These are phyloP conservation scores for Penicillium aurantiogriseum DNA, from an alignment of 2,329 filamentous ascomycete genomes.

Conservation along the genomic window DNA sequence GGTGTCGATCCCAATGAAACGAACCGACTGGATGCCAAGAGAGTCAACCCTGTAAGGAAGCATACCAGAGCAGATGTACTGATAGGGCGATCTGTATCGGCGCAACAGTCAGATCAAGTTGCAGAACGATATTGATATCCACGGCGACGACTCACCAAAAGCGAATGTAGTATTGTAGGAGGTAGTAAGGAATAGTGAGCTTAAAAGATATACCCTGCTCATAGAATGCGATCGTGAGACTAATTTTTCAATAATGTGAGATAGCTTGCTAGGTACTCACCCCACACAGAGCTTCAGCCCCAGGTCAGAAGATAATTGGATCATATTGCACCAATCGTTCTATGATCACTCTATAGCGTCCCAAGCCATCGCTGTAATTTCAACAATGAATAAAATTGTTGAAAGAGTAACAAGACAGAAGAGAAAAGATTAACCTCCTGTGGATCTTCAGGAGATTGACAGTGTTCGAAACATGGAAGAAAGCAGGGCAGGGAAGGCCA, in stretches of 20 bases:
- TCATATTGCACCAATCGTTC: conserved; percentile 24
- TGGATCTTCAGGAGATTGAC: conserved; percentile 24
- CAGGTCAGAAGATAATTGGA: conserved; percentile 30
- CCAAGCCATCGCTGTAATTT: conserved; percentile 17
- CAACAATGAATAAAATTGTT: conserved; percentile 2
- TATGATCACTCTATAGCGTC: conserved; percentile 3
- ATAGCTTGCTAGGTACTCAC: conserved; percentile 23
- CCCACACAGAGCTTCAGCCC: conserved; percentile 35
- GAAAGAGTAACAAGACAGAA: conserved; percentile 3
- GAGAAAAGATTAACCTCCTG: conserved; percentile 7
- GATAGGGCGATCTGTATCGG: conserved; percentile 45
- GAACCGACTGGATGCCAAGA: conserved; percentile 40
- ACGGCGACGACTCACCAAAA: conserved; percentile 34
- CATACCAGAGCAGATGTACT: conserved; percentile 45
- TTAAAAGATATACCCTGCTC: conserved; percentile 34
- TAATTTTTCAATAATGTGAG: conserved; percentile 1
- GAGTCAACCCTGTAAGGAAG: conserved; percentile 38
- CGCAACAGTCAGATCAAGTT: conserved; percentile 15
- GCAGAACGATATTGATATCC: neutral
- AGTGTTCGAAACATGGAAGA: conserved; percentile 11
- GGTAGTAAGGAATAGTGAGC: conserved; percentile 34
- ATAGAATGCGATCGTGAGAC: conserved; percentile 20
- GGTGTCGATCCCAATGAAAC: conserved; percentile 26
- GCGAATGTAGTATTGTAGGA: conserved; percentile 41
- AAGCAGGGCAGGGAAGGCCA: conserved; percentile 5